phyloP scores from a whole-genome alignment of 2,329 filamentous ascomycete genomes.

The Aureobasidium lini region DNA sequence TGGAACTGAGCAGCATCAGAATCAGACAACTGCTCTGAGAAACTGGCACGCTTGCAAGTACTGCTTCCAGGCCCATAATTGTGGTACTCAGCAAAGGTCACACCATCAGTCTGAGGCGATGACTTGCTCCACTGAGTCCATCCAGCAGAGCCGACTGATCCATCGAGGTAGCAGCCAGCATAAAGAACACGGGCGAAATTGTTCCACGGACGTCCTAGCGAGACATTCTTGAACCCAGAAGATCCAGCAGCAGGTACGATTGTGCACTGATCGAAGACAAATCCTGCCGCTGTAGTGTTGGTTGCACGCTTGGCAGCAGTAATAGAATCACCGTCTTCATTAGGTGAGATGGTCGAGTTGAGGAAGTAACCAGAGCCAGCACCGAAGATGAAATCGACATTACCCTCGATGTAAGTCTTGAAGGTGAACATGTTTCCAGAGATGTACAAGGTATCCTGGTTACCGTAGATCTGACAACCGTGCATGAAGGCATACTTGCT shows the following conservation, averaged over 20 bases:
- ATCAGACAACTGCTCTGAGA: conserved; percentile 32
- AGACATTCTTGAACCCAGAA: conserved; percentile 23
- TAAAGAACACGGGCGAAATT: conserved; percentile 20
- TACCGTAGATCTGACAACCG: conserved; percentile 31
- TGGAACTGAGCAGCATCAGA: conserved; percentile 32
- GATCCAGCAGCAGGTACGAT: conserved; percentile 26
- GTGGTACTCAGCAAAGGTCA: conserved; percentile 30
- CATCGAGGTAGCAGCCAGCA: conserved; percentile 18
- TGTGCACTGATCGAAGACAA: conserved; percentile 33
- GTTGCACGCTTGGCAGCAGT: conserved; percentile 34
- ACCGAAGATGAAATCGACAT: conserved; percentile 39
- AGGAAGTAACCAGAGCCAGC: conserved; percentile 39
- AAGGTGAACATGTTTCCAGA: conserved; percentile 34
- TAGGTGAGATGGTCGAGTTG: conserved; percentile 31
- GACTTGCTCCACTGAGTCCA: conserved; percentile 27
- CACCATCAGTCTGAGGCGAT: conserved; percentile 22
- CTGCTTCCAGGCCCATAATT: conserved; percentile 32
- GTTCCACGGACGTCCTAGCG: conserved; percentile 22
- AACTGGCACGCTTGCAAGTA: conserved; percentile 27
- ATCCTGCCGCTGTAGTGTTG: conserved; percentile 30
- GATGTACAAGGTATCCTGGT: conserved; percentile 33
- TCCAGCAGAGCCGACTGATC: conserved; percentile 20
- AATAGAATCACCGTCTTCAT: conserved; percentile 30
- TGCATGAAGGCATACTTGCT: conserved; percentile 35
- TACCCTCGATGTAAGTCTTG: conserved; percentile 34